Base-by-base conservation (phyloP, 1,139 yeast genomes). In the Yamadazyma trypodendri region DNA sequence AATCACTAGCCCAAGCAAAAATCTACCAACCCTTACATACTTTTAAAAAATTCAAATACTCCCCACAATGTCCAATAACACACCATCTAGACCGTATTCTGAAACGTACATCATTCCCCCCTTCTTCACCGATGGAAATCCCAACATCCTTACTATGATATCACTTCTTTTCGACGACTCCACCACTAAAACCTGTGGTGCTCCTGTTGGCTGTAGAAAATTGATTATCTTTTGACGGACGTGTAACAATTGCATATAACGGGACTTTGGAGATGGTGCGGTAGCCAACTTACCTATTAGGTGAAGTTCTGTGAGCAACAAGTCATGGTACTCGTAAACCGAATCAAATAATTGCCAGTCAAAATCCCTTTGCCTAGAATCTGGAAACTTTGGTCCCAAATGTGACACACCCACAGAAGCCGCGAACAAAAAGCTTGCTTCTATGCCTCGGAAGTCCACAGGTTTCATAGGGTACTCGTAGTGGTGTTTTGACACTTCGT, bases 1-100 rank as follows among this genome's bases (percentile, higher is more conserved):
- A 69, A 45, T 69, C 70, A 41, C 71, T 65, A 4, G 70, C 74
- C 65, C 68, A 69, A n/a, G n/a, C n/a, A n/a, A n/a, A n/a, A n/a
- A n/a, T n/a, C n/a, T n/a, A n/a, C n/a, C n/a, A n/a, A n/a, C n/a
- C n/a, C n/a, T n/a, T n/a, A n/a, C n/a, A n/a, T n/a, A n/a, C n/a
- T n/a, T n/a, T n/a, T n/a, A n/a, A n/a, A n/a, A n/a, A n/a, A n/a
- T n/a, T n/a, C n/a, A n/a, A n/a, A n/a, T n/a, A n/a, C n/a, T n/a
- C n/a, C n/a, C n/a, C n/a, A n/a, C 8, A 11, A 40, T 37, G 24
- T 41, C 44, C 10, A 41, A 14, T 11, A 41, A 25, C 9, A 34
- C 20, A 5, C 48, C 48, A 35, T 44, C 48, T 18, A 42, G 25
- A 3, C 49, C 49, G 25, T 16, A 37, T 18, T 40, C 46, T 3